These are phyloP conservation scores for Blastomyces parvus DNA, from an alignment of 2,329 filamentous ascomycete genomes.

Conservation along the genomic window DNA sequence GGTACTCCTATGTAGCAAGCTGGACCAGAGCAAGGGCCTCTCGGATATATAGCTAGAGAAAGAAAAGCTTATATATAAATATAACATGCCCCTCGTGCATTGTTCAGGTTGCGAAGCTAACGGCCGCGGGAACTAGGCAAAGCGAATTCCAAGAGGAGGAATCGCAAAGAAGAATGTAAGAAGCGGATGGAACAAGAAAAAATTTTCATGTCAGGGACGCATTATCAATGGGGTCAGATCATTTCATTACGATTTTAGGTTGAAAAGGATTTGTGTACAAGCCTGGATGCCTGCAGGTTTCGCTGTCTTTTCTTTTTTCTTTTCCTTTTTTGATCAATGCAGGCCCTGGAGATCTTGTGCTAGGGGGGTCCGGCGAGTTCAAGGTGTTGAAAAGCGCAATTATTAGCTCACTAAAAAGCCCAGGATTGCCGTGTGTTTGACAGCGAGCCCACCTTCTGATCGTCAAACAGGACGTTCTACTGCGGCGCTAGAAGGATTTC, in stretches of 20 bases:
- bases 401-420: background rate
- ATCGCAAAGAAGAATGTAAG: background rate
- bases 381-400: background rate
- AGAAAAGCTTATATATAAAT: slow-evolving; percentile 2
- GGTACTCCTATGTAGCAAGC: too few relatives aligned
- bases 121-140: background rate
- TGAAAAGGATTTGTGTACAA: background rate
- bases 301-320: background rate
- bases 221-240: background rate
- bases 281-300: slow-evolving; percentile 2
- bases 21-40: background rate
- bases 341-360: slow-evolving; percentile 6
- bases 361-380: background rate
- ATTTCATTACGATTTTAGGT: background rate
- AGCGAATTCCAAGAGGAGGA: background rate
- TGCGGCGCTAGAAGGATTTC: slow-evolving; percentile 6
- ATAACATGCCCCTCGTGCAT: background rate
- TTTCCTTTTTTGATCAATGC: background rate
- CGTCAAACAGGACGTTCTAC: background rate
- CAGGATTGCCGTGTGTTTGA: background rate
- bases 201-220: slow-evolving; percentile 5
- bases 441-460: background rate
- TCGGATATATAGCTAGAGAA: background rate
- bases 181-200: background rate
- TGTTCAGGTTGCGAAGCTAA: background rate